Conservation (phyloP, 208 protist genomes). For the Leishmania turanica region DNA sequence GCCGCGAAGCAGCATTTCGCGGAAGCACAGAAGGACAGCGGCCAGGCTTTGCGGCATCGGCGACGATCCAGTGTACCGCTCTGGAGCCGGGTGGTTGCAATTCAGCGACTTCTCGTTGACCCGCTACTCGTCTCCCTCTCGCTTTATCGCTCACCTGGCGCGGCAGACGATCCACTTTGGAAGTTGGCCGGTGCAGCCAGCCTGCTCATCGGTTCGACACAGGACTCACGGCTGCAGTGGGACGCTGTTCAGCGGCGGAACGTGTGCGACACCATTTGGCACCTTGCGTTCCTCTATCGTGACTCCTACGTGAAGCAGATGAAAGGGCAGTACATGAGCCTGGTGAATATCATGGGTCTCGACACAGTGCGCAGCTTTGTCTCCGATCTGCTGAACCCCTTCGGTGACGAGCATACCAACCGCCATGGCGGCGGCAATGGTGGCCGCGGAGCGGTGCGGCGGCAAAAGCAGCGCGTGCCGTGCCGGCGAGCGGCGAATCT, state of each 20-base stretch:
- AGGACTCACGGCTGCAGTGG: constrained; percentile 73
- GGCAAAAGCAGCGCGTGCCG: constrained; percentile 46
- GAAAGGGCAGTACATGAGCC: constrained; percentile 65
- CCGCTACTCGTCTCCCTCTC: constrained; percentile 71
- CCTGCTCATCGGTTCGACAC: constrained; percentile 70
- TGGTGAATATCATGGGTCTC: constrained; percentile 75
- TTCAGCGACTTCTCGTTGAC: constrained; percentile 61
- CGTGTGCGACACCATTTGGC: constrained; percentile 71
- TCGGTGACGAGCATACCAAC: constrained; percentile 17
- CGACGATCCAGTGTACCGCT: constrained; percentile 7
- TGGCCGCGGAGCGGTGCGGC: constrained; percentile 9
- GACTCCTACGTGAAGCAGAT: constrained; percentile 64
- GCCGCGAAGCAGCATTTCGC: not conserved
- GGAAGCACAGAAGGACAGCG: not conserved
- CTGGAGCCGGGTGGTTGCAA: constrained; percentile 45
- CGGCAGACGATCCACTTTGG: constrained; percentile 75
- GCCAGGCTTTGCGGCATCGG: not conserved
- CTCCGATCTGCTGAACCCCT: constrained; percentile 57
- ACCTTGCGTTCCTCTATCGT: constrained; percentile 63
- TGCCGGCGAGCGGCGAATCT: constrained; percentile 27
- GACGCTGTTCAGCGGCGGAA: constrained; percentile 52
- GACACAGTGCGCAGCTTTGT: constrained; percentile 77
- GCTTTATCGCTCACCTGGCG: constrained; percentile 73
- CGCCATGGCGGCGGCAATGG: not conserved
- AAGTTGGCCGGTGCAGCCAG: constrained; percentile 59